These are phyloP conservation scores for Triticum monococcum DNA, from an alignment of 176 grass and related monocot species.

Conservation along the genomic window DNA sequence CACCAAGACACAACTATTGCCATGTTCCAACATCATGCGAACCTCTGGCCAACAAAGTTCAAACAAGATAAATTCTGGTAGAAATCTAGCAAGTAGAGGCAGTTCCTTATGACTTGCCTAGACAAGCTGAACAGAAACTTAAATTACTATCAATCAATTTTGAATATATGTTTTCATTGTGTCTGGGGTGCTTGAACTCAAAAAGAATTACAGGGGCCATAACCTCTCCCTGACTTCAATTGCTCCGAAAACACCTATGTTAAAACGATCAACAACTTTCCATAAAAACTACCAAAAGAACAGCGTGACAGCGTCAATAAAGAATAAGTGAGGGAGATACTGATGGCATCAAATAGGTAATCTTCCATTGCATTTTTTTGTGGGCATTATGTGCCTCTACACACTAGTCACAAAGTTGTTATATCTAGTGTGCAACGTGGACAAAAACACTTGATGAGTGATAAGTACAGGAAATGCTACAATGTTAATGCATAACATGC, in stretches of 20 bases:
- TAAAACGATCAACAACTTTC: background rate
- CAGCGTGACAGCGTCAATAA: background rate
- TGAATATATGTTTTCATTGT: background rate
- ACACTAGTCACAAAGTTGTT: background rate
- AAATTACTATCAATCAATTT: background rate
- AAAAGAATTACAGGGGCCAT: background rate
- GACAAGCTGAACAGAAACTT: background rate
- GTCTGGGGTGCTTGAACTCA: background rate
- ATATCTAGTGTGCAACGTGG: background rate
- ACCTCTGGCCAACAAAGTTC: background rate
- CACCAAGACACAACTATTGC: background rate
- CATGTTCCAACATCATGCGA: background rate
- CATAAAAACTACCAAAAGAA: background rate
- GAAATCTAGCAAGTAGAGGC: background rate
- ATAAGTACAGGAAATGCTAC: background rate
- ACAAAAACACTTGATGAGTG: background rate
- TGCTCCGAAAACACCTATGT: background rate
- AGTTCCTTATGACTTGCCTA: background rate
- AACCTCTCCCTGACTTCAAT: background rate
- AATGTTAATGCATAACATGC: background rate
- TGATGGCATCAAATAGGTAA: background rate
- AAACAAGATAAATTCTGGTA: conserved; percentile 21
- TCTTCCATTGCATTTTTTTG: background rate
- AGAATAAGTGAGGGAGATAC: background rate
- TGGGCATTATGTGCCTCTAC: background rate